phyloP scores from a whole-genome alignment of 208 protist species.

The Trypanosoma avium region DNA sequence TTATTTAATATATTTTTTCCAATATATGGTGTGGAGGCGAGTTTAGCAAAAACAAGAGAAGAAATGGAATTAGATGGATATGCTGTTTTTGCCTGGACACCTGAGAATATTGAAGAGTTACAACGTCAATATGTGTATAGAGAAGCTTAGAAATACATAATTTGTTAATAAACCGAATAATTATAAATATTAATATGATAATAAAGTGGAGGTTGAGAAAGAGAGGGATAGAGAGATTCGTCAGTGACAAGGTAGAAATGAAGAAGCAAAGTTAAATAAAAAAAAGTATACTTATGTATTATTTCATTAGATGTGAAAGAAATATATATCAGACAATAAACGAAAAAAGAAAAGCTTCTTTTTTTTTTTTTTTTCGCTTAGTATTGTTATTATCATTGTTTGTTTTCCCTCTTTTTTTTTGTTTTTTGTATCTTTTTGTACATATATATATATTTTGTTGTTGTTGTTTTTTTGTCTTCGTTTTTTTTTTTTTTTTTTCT shows the following conservation, averaged over 20 bases:
- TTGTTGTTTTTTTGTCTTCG: not conserved
- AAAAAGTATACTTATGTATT: too few species aligned
- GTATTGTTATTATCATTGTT: not conserved
- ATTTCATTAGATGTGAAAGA: too few species aligned
- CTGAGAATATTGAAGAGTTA: constrained; percentile 26
- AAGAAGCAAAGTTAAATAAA: not conserved
- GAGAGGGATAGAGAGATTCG: too few species aligned
- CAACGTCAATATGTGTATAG: constrained; percentile 52
- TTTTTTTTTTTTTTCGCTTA: not conserved
- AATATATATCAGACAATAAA: not conserved
- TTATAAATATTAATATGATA: too few species aligned
- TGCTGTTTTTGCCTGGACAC: constrained; percentile 52
- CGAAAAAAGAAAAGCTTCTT: not conserved
- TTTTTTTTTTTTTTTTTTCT: not conserved
- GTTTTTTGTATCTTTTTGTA: not conserved
- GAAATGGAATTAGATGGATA: constrained; percentile 44
- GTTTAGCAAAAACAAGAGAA: too few species aligned
- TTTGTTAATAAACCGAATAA: too few species aligned
- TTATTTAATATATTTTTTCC: constrained; percentile 67
- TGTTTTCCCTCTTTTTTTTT: not conserved
- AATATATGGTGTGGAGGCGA: constrained; percentile 50
- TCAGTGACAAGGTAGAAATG: too few species aligned
- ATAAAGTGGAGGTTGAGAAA: too few species aligned
- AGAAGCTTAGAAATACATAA: constrained; percentile 6
- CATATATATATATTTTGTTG: not conserved